A percentile compares a stretch with the other conserved stretches of the same genome.
phyloP scores from a whole-genome alignment of 2,329 filamentous ascomycete genomes.

The Sclerotinia borealis region DNA sequence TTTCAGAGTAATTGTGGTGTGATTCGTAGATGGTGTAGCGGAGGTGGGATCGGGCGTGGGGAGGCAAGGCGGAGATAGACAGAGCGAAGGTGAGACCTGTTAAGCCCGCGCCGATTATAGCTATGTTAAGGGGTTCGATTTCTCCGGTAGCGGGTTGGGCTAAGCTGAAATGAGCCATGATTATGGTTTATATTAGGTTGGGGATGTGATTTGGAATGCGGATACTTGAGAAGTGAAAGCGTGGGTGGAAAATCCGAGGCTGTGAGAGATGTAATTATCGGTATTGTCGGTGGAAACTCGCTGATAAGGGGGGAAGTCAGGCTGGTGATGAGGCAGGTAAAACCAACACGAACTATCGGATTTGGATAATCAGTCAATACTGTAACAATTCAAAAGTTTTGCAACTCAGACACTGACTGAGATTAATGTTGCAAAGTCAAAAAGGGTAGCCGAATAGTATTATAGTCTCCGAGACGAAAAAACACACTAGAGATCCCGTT shows the following conservation, averaged over 20 bases:
- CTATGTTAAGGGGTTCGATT: neutral
- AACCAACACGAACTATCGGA: neutral
- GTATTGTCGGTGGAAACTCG: neutral
- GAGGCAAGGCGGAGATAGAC: neutral
- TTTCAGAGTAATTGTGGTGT: neutral
- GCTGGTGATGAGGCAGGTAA: neutral
- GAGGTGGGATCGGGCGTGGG: neutral
- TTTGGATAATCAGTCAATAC: neutral
- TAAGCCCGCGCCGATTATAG: neutral
- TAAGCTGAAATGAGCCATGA: neutral
- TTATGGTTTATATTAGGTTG: neutral
- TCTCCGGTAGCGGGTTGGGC: accelerated
- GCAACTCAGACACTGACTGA: neutral
- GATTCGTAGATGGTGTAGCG: slow-evolving; percentile 3
- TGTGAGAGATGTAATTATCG: neutral
- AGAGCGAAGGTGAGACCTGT: neutral
- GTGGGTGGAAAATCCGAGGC: too few species aligned
- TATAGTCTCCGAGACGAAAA: neutral
- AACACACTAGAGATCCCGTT: neutral
- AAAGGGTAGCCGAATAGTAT: neutral
- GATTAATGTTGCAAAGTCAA: neutral
- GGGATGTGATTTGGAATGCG: neutral
- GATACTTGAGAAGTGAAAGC: too few species aligned
- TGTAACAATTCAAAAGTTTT: neutral
- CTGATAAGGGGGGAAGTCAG: neutral